phyloP scores from a whole-genome alignment of 306 rosid genomes.

The Lupinus albus region DNA sequence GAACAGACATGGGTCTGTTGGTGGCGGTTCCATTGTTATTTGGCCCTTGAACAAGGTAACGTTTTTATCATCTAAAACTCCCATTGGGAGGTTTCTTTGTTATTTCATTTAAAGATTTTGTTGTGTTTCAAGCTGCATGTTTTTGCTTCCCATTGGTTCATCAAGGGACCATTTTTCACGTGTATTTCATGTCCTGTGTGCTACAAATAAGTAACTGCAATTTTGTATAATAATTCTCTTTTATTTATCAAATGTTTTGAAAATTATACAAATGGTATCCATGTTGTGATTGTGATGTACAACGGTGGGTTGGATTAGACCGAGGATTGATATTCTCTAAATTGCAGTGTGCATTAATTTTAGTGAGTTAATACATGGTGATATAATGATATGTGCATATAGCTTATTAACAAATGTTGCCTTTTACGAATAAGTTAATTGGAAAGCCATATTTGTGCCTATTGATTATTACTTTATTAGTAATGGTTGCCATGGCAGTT shows the following conservation, averaged over 20 bases:
- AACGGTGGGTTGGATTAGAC: background rate
- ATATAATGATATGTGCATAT: background rate
- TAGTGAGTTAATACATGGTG: background rate
- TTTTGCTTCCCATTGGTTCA: background rate
- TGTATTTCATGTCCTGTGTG: background rate
- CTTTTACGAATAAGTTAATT: background rate
- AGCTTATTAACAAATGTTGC: constrained; percentile 2
- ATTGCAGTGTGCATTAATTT: background rate
- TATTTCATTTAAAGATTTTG: background rate
- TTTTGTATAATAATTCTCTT: no score
- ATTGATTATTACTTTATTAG: background rate
- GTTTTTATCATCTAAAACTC: background rate
- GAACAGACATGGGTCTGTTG: constrained; percentile 65
- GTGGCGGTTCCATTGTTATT: constrained; percentile 59
- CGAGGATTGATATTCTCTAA: background rate
- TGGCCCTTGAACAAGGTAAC: constrained; percentile 76
- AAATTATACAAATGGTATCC: background rate
- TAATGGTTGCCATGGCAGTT: background rate
- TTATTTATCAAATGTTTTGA: background rate
- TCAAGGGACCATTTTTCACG: background rate
- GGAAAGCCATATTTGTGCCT: background rate
- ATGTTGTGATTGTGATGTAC: background rate
- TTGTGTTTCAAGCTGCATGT: background rate
- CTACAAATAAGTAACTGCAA: background rate
- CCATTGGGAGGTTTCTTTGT: background rate